Conservation (phyloP, 1,284 basidiomycete genomes). For the Tetrapyrgos nigripes region DNA sequence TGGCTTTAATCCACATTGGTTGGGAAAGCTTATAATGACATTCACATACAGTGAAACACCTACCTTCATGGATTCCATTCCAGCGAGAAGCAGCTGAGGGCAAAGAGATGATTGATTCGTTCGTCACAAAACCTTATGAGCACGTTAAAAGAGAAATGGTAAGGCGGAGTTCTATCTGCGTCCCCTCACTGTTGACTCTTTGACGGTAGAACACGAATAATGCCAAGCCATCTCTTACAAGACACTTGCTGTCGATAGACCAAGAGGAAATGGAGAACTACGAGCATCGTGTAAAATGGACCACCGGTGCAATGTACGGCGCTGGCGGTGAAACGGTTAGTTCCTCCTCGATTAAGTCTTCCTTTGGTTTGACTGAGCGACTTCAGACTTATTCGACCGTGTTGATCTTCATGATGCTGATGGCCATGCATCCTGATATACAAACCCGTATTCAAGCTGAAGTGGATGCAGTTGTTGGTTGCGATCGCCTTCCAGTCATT, state of each 20-base stretch:
- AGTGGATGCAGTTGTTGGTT: constrained; percentile 17
- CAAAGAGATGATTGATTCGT: neutral
- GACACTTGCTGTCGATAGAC: neutral
- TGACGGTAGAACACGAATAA: neutral
- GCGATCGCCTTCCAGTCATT: constrained; percentile 18
- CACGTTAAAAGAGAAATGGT: constrained; percentile 11
- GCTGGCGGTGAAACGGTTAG: constrained; percentile 30
- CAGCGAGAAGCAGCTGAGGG: neutral
- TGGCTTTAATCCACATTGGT: constrained; percentile 3
- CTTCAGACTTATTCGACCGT: constrained; percentile 30
- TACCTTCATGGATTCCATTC: constrained; percentile 20
- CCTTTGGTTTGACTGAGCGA: neutral
- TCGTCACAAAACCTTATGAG: constrained; percentile 10
- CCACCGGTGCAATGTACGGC: constrained; percentile 32
- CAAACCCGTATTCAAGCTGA: constrained; percentile 24
- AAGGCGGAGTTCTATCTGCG: constrained; percentile 17
- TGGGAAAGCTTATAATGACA: neutral
- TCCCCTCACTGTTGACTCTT: neutral
- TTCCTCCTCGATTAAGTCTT: neutral
- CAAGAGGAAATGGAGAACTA: constrained; percentile 8
- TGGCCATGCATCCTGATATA: constrained; percentile 28
- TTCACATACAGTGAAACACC: constrained; percentile 16
- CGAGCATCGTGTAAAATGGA: constrained; percentile 22
- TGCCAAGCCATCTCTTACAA: neutral
- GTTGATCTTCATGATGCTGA: constrained; percentile 30